phyloP scores from a whole-genome alignment of 441 rosid genomes.

The Populus hybrid region DNA sequence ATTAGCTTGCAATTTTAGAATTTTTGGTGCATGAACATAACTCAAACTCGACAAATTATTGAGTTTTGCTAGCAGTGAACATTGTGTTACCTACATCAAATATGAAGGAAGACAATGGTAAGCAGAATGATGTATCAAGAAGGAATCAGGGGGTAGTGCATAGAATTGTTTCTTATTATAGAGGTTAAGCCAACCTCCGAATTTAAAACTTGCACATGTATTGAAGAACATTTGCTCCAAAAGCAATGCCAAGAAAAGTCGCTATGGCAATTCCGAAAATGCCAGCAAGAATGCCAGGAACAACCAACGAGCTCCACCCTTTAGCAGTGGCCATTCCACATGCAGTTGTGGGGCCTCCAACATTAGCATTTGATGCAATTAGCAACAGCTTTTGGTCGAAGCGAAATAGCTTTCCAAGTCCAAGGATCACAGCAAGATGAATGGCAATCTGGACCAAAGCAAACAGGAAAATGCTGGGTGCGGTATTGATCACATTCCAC shows the following conservation, averaged over 20 bases:
- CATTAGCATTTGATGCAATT: constrained; percentile 79
- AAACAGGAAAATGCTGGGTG: constrained; percentile 77
- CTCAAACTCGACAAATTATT: background rate
- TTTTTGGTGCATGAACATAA: background rate
- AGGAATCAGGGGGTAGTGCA: no score
- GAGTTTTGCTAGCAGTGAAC: background rate
- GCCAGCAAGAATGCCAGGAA: constrained; percentile 74
- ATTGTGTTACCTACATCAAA: no score
- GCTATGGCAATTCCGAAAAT: constrained; percentile 70
- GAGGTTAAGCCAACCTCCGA: background rate
- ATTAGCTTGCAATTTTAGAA: no score
- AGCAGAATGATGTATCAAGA: no score
- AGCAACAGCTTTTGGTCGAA: constrained; percentile 61
- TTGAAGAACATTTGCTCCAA: constrained; percentile 56
- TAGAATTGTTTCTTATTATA: no score
- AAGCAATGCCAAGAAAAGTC: constrained; percentile 77
- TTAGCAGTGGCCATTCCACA: constrained; percentile 89
- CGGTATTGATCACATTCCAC: constrained; percentile 64
- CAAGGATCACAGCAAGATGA: constrained; percentile 59
- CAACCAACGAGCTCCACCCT: constrained; percentile 73
- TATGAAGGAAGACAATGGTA: no score
- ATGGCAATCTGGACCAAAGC: constrained; percentile 62
- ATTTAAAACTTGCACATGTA: constrained; percentile 27
- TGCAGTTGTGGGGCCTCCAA: constrained; percentile 86
- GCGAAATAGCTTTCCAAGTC: constrained; percentile 49